A percentile compares a stretch with the other conserved stretches of the same genome.
Evolutionary conservation across 805 yeast genomes (phyloP).

Genomic region (Schwanniomyces yamadae): DNA sequence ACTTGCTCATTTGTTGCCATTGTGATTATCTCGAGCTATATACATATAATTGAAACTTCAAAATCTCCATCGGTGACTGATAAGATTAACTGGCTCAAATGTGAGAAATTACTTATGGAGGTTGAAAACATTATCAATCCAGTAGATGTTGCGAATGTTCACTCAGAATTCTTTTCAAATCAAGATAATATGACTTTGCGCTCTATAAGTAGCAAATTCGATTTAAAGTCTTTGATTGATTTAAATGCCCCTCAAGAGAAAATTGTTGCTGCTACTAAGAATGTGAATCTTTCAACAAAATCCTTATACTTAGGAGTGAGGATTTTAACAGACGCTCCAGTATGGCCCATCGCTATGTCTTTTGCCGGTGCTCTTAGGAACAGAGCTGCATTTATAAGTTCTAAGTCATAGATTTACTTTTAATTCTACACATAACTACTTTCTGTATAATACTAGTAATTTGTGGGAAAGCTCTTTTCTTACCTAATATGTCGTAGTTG

Average conservation of each 20-base stretch:
- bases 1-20: conserved; percentile 67
- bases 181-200: conserved; percentile 29
- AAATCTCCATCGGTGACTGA: conserved; percentile 45
- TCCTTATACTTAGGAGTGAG: conserved; percentile 69
- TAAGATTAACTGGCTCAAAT: conserved; percentile 59
- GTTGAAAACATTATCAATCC: conserved; percentile 60
- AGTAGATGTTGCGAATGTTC: conserved; percentile 48
- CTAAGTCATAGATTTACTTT: conserved; percentile 1
- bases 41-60: conserved; percentile 50
- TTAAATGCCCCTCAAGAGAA: conserved; percentile 38
- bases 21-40: conserved; percentile 60
- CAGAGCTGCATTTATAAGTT: conserved; percentile 32
- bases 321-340: conserved; percentile 80
- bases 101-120: conserved; percentile 57
- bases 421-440: background rate
- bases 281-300: conserved; percentile 53
- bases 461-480: too few relatives aligned
- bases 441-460: background rate
- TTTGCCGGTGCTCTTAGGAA: conserved; percentile 78
- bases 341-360: conserved; percentile 78
- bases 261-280: conserved; percentile 43
- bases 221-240: conserved; percentile 51
- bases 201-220: conserved; percentile 19
- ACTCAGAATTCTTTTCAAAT: conserved; percentile 55
- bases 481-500: too few relatives aligned